Evolutionary conservation across 2,329 filamentous ascomycete species (phyloP), one percentile per base, ranked within the genome.

Genomic region (Bipolaris oryzae): DNA sequence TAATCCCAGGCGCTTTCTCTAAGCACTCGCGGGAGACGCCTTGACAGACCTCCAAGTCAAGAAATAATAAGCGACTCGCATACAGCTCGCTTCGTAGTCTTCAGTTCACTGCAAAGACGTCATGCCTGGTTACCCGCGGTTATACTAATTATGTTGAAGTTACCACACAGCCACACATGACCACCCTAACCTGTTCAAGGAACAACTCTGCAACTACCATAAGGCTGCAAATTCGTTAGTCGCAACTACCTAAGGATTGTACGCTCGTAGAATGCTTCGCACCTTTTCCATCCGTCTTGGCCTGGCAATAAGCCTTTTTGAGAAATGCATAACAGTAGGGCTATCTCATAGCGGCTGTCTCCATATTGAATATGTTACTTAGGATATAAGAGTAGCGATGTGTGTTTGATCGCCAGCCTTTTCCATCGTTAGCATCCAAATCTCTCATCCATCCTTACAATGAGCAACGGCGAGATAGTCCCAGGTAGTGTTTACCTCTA

Each of bases 401-500:
- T 18, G 9, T 31, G 23, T 23, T 16, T 6, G 18, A 31, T 31
- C 7, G 15, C 5, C 10, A 18, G 37, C 7, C 37, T 44, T 25
- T 3, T 10, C 10, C 15, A 10, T 18, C 10, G 18, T 9, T 5
- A 5, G n/a, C 41, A 43, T 28, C 18, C 21, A 2, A 23, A 3
- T 23, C 4, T 31, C 5, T 16, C 41, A 31, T 44, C 41, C 7
- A 28, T 28, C 3, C 7, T 28, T 16, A 44, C 15, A 11, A 44
- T 44, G 41, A 25, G 23, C 41, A 16, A 50, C 38, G 52, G 37
- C 11, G 35, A 37, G 3, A 16, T 50, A 57, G 59, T 67, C 16
- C 35, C 53, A 2, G 65, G 57, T 6, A 70, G 66, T 41, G 41
- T 68, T 5, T 67, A 69, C 57, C 52, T 72, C 56, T 85, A 85